phyloP scores from a whole-genome alignment of 2,329 filamentous ascomycete species.

The Volutella citrinella region DNA sequence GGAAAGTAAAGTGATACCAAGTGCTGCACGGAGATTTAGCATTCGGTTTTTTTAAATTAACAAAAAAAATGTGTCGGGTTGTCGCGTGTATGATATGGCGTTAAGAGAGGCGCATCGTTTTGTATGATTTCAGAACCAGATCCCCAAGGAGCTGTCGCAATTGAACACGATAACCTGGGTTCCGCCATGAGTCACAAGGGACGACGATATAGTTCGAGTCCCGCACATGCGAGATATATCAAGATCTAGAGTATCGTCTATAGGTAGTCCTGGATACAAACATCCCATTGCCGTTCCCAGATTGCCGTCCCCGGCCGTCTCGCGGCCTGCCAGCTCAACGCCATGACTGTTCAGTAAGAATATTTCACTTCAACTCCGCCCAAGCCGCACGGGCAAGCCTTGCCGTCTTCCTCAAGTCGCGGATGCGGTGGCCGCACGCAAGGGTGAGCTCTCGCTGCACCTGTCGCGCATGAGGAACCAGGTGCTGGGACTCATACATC shows the following conservation, averaged over 20 bases:
- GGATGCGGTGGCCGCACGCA: slow-evolving; percentile 52
- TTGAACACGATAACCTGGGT: slow-evolving; percentile 1
- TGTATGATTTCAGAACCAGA: slow-evolving; percentile 5
- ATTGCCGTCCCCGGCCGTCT: no score
- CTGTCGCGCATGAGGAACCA: slow-evolving; percentile 42
- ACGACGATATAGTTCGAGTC: no score
- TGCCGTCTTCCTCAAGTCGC: slow-evolving; percentile 50
- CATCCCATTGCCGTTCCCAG: no score
- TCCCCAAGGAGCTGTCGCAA: no score
- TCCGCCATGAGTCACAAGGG: no score
- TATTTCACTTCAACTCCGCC: slow-evolving; percentile 35
- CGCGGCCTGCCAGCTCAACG: no score
- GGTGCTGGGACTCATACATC: slow-evolving; percentile 45
- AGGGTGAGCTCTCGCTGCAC: slow-evolving; percentile 46
- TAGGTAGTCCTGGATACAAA: no score
- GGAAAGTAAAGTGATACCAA: not conserved
- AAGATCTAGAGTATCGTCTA: no score
- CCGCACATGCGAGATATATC: no score
- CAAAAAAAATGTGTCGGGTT: no score
- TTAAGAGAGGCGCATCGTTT: slow-evolving; percentile 15
- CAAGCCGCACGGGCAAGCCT: slow-evolving; percentile 48
- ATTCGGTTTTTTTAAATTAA: slow-evolving; percentile 7
- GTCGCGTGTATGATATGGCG: slow-evolving; percentile 15
- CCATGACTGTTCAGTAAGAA: no score
- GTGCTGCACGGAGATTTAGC: slow-evolving; percentile 4